Evolutionary conservation across 1,139 yeast genomes (phyloP), one percentile per base, ranked within the genome.

Genomic region (Blastobotrys indianensis): DNA sequence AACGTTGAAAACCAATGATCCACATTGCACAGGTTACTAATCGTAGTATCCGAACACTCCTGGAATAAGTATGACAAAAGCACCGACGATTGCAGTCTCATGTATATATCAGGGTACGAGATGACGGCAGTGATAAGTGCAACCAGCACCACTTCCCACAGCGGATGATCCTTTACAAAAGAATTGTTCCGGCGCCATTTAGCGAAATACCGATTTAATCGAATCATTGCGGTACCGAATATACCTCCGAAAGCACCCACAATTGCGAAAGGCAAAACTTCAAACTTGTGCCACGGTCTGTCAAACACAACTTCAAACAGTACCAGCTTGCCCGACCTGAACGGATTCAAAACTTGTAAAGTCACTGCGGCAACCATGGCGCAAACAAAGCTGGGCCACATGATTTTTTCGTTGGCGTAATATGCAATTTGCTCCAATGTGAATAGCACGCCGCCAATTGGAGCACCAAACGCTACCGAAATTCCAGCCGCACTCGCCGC

Each of bases 401-500:
- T 77, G 52, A 81, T 74, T 49, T 73, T 75, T 17, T 82, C 79
- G 44, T 75, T 74, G 57, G 81, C 78, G 56, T 76, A 82, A 39
- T 80, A 74, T 3, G 83, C 78, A 50, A 85, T 71, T 51, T 78
- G 78, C 58, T 90, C 97, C 29, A 90, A 67, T 2, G 88, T 85
- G 65, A 90, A 90, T 29, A 90, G 65, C 1, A 90, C 95, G 3
- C 97, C 97, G 12, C 97, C 97, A 49, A 90, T 85, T 1, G 97
- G 97, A 0, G 97, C 84, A 47, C 88, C 88, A 66, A 90, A 90
- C 0, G 97, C 97, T 2, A 86, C 90, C 0, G 95, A 85, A 11
- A 90, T 90, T 7, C 97, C 97, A 0, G 95, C 87, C 0, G 95
- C 95, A 1, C 94, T 79, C 1, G 95, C 94, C 0, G 97, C 95